Conservation (phyloP, 2,329 filamentous ascomycete species). For the Aschersonia sp. region DNA sequence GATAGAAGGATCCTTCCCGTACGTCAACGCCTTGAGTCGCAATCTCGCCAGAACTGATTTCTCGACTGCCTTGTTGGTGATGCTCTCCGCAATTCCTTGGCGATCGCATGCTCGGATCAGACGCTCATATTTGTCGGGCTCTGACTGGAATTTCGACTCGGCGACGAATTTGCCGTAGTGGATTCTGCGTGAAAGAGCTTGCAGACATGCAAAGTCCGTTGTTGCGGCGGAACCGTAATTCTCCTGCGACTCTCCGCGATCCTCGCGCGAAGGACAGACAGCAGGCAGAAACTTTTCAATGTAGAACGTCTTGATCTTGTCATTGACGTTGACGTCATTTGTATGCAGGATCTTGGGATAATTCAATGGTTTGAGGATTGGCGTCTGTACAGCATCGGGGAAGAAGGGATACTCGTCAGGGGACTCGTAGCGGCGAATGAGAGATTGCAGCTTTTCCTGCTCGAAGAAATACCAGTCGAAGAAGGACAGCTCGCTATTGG, state of each 20-base stretch:
- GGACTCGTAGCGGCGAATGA: conserved; percentile 86
- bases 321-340: conserved; percentile 85
- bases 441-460: conserved; percentile 81
- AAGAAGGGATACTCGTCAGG: conserved; percentile 99
- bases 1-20: conserved; percentile 75
- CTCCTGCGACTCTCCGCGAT: conserved; percentile 75
- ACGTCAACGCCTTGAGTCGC: conserved; percentile 79
- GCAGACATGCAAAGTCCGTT: conserved; percentile 78
- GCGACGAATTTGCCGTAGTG: conserved; percentile 99
- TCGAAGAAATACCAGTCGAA: conserved; percentile 89
- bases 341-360: conserved; percentile 81
- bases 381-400: conserved; percentile 60
- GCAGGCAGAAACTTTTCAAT: conserved; percentile 68
- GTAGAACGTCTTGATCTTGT: conserved; percentile 75
- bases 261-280: conserved; percentile 65
- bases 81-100: conserved; percentile 71
- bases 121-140: conserved; percentile 64
- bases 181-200: conserved; percentile 79
- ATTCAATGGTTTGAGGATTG: conserved; percentile 74
- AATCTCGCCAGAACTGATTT: conserved; percentile 80
- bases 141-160: conserved; percentile 82
- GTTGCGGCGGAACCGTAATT: conserved; percentile 92
- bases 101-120: conserved; percentile 74
- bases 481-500: conserved; percentile 59
- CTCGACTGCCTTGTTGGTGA: conserved; percentile 83